A percentile compares a stretch with the other conserved stretches of the same genome.
Conservation (phyloP, 2,329 filamentous ascomycete species). For the Chrysoporthe puriensis region DNA sequence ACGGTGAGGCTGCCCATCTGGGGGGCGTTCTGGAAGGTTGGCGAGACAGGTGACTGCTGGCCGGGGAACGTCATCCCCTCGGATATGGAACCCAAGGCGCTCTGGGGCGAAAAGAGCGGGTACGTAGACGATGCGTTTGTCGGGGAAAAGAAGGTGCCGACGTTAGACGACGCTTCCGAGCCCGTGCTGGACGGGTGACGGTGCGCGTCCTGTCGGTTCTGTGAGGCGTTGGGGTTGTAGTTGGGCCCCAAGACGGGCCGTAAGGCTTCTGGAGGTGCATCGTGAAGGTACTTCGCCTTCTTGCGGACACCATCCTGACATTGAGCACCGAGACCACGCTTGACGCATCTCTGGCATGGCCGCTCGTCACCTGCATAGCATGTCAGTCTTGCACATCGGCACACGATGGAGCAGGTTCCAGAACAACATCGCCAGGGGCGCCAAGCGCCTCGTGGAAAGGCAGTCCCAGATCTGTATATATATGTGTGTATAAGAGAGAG, state of each 20-base stretch:
- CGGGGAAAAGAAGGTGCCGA: conserved; percentile 51
- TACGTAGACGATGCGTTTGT: conserved; percentile 50
- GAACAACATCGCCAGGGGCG: background rate
- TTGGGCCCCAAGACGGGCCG: conserved; percentile 80
- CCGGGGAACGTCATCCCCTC: conserved; percentile 60
- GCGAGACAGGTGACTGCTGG: conserved; percentile 75
- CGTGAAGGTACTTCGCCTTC: conserved; percentile 98
- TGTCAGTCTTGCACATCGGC: conserved; percentile 33
- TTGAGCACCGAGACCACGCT: conserved; percentile 84
- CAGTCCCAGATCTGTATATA: background rate
- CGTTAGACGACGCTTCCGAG: conserved; percentile 49
- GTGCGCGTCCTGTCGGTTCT: conserved; percentile 49
- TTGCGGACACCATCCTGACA: conserved; percentile 97
- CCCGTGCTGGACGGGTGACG: conserved; percentile 52
- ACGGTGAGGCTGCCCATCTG: conserved; percentile 52
- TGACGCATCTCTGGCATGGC: conserved; percentile 91
- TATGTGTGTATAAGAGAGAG: background rate
- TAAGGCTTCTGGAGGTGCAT: conserved; percentile 87
- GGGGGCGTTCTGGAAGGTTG: conserved; percentile 65
- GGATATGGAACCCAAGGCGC: conserved; percentile 49
- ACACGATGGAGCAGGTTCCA: background rate
- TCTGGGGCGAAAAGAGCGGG: conserved; percentile 56
- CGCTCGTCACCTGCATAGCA: conserved; percentile 79
- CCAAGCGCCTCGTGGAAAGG: background rate
- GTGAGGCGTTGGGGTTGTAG: conserved; percentile 62